phyloP scores from a whole-genome alignment of 352 stramenopile species.

The Globisporangium spiculum region DNA sequence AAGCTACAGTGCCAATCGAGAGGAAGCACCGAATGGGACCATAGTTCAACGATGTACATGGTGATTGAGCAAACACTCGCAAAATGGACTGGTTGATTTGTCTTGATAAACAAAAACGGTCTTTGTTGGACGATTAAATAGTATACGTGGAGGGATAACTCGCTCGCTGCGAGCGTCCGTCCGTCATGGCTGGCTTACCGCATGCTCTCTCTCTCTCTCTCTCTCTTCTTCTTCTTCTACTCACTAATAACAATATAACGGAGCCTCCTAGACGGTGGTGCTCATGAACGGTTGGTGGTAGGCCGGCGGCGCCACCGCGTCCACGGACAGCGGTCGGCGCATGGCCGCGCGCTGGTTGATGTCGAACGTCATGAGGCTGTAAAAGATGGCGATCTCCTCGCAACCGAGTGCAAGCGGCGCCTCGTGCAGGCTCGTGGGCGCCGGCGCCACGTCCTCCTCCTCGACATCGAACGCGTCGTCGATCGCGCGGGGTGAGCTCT shows the following conservation, averaged over 20 bases:
- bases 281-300: slow-evolving; percentile 32
- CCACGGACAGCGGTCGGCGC: slow-evolving; percentile 11
- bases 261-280: slow-evolving; percentile 24
- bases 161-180: neutral
- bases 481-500: slow-evolving; percentile 50
- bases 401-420: slow-evolving; percentile 52
- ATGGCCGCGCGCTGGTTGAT: slow-evolving; percentile 25
- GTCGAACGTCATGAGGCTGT: slow-evolving; percentile 75
- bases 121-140: slow-evolving; percentile 1
- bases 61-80: neutral
- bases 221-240: slow-evolving; percentile 1
- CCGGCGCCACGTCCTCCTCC: slow-evolving; percentile 14
- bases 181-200: neutral
- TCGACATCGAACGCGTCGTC: slow-evolving; percentile 26
- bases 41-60: neutral
- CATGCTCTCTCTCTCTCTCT: neutral
- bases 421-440: slow-evolving; percentile 64
- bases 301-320: slow-evolving; percentile 1
- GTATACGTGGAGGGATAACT: neutral
- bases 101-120: neutral
- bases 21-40: neutral
- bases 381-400: slow-evolving; percentile 79
- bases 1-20: too few species aligned
- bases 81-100: neutral
- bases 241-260: slow-evolving; percentile 2